Percentiles rank a stretch among this genome's conserved stretches.
Evolutionary conservation across 305 asterid species (phyloP).

Genomic region (Ajuga reptans): DNA sequence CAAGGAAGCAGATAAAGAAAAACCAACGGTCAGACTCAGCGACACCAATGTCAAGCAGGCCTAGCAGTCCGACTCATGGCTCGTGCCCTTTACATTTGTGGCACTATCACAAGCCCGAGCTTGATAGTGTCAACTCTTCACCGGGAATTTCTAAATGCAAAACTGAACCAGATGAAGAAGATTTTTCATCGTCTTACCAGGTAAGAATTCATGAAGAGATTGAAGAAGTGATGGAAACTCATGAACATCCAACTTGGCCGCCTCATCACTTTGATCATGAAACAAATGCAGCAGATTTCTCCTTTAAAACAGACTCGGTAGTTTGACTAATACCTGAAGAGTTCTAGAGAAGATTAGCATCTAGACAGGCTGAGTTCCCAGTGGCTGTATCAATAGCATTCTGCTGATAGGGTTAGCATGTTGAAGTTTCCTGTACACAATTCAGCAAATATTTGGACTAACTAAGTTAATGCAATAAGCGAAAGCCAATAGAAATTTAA

Average conservation of each 20-base stretch:
- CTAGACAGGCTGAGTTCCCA: conserved; percentile 5
- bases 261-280: conserved; percentile 8
- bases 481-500: not conserved
- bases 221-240: conserved; percentile 14
- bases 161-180: conserved; percentile 21
- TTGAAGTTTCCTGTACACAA: not conserved
- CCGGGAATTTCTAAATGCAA: conserved; percentile 9
- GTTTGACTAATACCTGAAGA: conserved; percentile 10
- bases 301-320: conserved; percentile 22
- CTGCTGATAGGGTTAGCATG: not conserved
- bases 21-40: conserved; percentile 8
- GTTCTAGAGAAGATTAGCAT: not conserved
- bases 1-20: conserved; percentile 39
- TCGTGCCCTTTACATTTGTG: conserved; percentile 27
- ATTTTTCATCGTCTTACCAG: conserved; percentile 12
- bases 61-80: conserved; percentile 32
- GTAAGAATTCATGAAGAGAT: conserved; percentile 1
- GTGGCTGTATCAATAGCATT: not conserved
- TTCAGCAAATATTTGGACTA: not conserved
- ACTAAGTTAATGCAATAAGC: not conserved
- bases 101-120: conserved; percentile 20
- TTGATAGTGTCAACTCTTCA: conserved; percentile 13
- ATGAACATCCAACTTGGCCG: conserved; percentile 7
- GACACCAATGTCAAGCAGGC: conserved; percentile 34
- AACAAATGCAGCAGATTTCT: conserved; percentile 24